phyloP scores from a whole-genome alignment of 257 asterid genomes.

The Phtheirospermum japonicum region DNA sequence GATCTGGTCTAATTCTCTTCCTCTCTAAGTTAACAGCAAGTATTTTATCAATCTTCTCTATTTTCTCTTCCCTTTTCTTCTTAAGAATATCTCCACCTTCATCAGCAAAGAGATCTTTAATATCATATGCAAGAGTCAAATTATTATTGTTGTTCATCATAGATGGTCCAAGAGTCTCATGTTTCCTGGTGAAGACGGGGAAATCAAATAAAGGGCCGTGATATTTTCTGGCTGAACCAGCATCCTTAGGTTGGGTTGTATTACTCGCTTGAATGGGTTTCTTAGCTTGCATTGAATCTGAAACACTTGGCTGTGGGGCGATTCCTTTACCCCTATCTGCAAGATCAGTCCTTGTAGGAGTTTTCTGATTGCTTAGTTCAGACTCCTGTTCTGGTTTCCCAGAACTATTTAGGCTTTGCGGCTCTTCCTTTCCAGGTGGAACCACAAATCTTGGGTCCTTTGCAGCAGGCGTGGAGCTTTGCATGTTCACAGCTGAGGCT shows the following conservation, averaged over 20 bases:
- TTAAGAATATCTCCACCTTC: conserved; percentile 72
- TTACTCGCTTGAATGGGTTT: conserved; percentile 60
- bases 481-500: conserved; percentile 40
- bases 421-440: conserved; percentile 70
- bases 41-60: conserved; percentile 80
- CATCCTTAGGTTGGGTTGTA: conserved; percentile 66
- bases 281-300: conserved; percentile 60
- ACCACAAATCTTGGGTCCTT: conserved; percentile 56
- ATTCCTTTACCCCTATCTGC: conserved; percentile 80
- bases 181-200: conserved; percentile 91
- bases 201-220: conserved; percentile 98
- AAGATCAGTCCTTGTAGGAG: conserved; percentile 53
- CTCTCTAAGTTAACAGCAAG: conserved; percentile 89
- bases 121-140: conserved; percentile 74
- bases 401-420: conserved; percentile 44
- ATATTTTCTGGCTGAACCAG: conserved; percentile 72
- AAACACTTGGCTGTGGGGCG: conserved; percentile 43
- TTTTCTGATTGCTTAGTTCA: conserved; percentile 47
- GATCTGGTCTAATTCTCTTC: conserved; percentile 93
- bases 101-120: conserved; percentile 81
- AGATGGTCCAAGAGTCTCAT: conserved; percentile 78
- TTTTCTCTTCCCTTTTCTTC: conserved; percentile 72
- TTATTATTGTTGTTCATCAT: conserved; percentile 70
- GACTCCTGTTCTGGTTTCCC: conserved; percentile 62
- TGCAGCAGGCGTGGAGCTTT: conserved; percentile 34